Evolutionary conservation across 2,329 filamentous ascomycete species (phyloP), one percentile per base, ranked within the genome.

Genomic region (Colletotrichum viniferum): DNA sequence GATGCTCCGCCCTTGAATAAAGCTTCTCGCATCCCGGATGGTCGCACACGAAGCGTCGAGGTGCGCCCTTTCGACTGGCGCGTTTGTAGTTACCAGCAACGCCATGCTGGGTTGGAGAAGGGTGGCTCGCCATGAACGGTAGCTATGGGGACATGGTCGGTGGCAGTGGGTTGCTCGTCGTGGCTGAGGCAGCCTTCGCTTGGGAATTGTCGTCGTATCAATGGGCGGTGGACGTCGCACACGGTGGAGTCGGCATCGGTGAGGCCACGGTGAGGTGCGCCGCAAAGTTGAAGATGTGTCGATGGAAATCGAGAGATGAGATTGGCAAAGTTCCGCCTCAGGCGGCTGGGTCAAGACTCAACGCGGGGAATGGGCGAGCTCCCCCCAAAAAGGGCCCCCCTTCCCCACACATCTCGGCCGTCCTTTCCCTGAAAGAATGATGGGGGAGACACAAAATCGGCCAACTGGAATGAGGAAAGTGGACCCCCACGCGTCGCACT

Each of bases 1-100:
- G 88, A 84, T 96, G 94, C 83, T 96, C 94, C 10, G 94, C 94
- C 76, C 94, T 89, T 69, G 94, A 95, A 83, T 96, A 96, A 74
- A 93, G 90, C 88, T 96, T 96, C 78, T 93, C 93, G 83, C 94
- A 97, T 48, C 91, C 92, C 61, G 92, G 90, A 82, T 93, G 91
- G 24, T 91, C 90, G 83, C 94, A 96, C 73, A 87, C 84, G 79
- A 93, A 94, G 71, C 86, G 85, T 28, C 87, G 84, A 12, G 87
- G 85, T 3, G 88, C 88, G 36, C 87, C 87, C 75, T 88, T 89
- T 32, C 88, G 85, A 74, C 88, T 90, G 55, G 88, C 88, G 77
- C 88, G 87, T 82, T 88, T 89, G 81, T 89, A 89, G 38, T 78
- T 79, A 21, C 73, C 72, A 68, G 74, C 76, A 72, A 64, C 65